Conservation (phyloP, 169 alveolate genomes). For the Eimeria maxima region DNA sequence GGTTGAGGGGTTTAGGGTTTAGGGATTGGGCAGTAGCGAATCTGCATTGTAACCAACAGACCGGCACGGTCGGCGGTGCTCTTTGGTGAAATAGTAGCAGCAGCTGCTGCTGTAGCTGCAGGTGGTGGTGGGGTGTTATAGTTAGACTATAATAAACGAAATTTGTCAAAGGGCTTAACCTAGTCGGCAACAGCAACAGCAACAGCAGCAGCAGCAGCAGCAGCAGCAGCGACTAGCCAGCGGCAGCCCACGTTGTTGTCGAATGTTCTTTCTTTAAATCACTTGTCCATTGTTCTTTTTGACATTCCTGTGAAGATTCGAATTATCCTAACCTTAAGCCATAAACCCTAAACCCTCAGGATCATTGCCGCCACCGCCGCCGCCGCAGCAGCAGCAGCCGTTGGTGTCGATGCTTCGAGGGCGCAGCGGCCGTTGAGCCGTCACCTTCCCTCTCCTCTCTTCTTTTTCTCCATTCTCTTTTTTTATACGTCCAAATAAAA, state of each 20-base stretch:
- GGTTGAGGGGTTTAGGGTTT: too few relatives aligned
- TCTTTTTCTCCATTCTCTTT: not conserved
- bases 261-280: not conserved
- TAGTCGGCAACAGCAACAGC: conserved; percentile 25
- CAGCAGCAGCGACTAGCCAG: not conserved
- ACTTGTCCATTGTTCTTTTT: not conserved
- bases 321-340: not conserved
- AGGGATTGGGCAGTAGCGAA: too few relatives aligned
- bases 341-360: not conserved
- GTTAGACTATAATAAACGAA: not conserved
- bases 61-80: too few relatives aligned
- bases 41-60: too few relatives aligned
- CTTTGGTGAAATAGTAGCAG: not conserved
- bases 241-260: not conserved
- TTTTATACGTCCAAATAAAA: not conserved
- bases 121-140: not conserved
- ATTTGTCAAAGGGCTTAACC: not conserved
- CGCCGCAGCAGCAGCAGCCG: not conserved
- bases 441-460: not conserved
- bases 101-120: not conserved
- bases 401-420: not conserved
- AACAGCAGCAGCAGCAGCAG: conserved; percentile 26
- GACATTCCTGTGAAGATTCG: not conserved
- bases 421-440: too few relatives aligned
- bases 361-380: not conserved